Base-by-base conservation (phyloP, 2,329 filamentous ascomycete genomes). In the Monilinia aucupariae region DNA sequence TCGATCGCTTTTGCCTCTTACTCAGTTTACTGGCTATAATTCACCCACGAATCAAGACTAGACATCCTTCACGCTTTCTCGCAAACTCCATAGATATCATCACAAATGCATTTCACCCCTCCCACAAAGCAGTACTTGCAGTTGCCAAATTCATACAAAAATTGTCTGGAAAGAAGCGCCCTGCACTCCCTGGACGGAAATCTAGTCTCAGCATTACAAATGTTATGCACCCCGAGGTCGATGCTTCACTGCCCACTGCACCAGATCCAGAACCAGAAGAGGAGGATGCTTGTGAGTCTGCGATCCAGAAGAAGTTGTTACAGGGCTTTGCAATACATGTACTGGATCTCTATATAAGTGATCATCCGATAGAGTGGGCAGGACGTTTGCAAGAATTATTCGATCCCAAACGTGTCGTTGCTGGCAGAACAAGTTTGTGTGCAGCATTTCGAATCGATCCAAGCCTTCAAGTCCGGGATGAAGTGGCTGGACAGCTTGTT, bases 291-390 rank as follows among this genome's bases (percentile, higher is more conserved):
- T 79, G 80, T 43, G 89, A 92, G 73, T 77, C 77, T 2, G 81
- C 80, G 10, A 77, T 92, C 65, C 84, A 88, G 70, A 79, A 79
- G 43, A 84, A 82, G 63, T 77, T 93, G 20, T 76, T 93, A 30
- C 87, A 91, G 71, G 86, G 87, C 1, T 92, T 94, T 73, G 80
- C 91, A n/a, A 91, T 88, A 0, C 89, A 90, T 71, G 77, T 92
- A 22, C 76, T 92, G 13, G 89, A 92, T 72, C 83, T 87, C 52
- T 93, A 91, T 68, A 81, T 90, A 65, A 85, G 85, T 67, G 78
- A 76, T 8, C 82, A 85, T 67, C 77, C 78, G 30, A 74, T 88
- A 73, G 81, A 83, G 52, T 88, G 85, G 85, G 81, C 85, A 2
- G 77, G 82, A 17, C 78, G 90, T 58, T 74, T 92, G 62, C 79